phyloP scores from a whole-genome alignment of 805 yeast genomes.

The Ascoidea asiatica region DNA sequence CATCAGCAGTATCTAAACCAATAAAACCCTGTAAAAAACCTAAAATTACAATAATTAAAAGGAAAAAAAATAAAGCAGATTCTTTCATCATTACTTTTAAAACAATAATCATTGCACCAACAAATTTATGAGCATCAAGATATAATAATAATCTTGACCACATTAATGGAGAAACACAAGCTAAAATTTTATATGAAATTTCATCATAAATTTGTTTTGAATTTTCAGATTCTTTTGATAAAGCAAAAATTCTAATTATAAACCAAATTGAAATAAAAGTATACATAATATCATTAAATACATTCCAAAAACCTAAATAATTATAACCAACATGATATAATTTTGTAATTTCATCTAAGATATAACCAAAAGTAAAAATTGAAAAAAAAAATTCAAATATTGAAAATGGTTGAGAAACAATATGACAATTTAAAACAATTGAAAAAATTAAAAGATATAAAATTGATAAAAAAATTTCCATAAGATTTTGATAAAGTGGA shows the following conservation, averaged over 20 bases:
- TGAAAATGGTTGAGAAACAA: constrained; percentile 19
- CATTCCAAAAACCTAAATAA: constrained; percentile 69
- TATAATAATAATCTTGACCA: constrained; percentile 70
- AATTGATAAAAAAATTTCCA: constrained; percentile 58
- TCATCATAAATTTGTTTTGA: constrained; percentile 16
- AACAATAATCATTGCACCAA: constrained; percentile 83
- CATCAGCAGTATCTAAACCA: constrained; percentile 82
- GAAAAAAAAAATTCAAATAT: constrained; percentile 43
- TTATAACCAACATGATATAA: constrained; percentile 63
- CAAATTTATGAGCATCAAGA: constrained; percentile 68
- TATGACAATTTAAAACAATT: constrained; percentile 22
- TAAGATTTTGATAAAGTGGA: constrained; percentile 65
- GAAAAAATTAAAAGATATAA: constrained; percentile 52
- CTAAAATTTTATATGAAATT: constrained; percentile 53
- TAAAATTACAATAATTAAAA: constrained; percentile 52
- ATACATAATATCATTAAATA: constrained; percentile 62
- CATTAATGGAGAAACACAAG: constrained; percentile 77
- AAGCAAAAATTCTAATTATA: constrained; percentile 28
- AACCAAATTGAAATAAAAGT: constrained; percentile 37
- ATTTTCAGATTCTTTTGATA: constrained; percentile 4
- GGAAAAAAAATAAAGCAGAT: constrained; percentile 67
- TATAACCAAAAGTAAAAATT: constrained; percentile 50
- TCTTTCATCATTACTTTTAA: constrained; percentile 80
- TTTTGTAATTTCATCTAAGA: constrained; percentile 56
- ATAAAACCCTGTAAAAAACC: constrained; percentile 83